Conservation (phyloP, 2,329 filamentous ascomycete species). For the Plenodomus lindquistii region DNA sequence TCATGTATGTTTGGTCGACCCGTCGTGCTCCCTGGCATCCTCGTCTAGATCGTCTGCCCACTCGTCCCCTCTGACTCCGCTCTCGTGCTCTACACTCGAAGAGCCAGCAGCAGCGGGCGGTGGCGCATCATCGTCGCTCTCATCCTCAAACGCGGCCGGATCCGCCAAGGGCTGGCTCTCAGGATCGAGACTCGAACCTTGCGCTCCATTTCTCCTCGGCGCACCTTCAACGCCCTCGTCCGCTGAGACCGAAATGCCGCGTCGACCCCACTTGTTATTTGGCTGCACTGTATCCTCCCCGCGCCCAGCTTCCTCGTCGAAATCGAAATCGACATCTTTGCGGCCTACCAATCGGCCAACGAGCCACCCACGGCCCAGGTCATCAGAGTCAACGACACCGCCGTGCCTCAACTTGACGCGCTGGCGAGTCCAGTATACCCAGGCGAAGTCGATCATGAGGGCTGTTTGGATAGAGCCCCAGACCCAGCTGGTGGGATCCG, state of each 20-base stretch:
- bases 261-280: conserved; percentile 58
- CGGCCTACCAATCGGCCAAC: conserved; percentile 75
- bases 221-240: conserved; percentile 55
- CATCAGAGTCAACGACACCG: conserved; percentile 86
- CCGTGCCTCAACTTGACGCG: conserved; percentile 90
- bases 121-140: conserved; percentile 48
- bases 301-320: conserved; percentile 58
- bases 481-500: conserved; percentile 75
- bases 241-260: conserved; percentile 63
- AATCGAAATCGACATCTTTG: conserved; percentile 53
- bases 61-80: conserved; percentile 43
- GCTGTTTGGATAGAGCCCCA: conserved; percentile 89
- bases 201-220: conserved; percentile 23
- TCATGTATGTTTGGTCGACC: conserved; percentile 14
- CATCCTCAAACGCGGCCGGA: conserved; percentile 53
- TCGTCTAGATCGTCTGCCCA: conserved; percentile 46
- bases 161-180: conserved; percentile 49
- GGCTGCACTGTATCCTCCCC: conserved; percentile 17
- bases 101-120: conserved; percentile 16
- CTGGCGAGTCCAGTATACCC: conserved; percentile 94
- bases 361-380: conserved; percentile 83
- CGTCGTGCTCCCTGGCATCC: conserved; percentile 36
- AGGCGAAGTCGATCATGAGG: conserved; percentile 91
- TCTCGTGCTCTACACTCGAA: conserved; percentile 24
- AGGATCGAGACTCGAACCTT: conserved; percentile 25